Base-by-base conservation (phyloP, 2,329 filamentous ascomycete genomes). In the Alternaria alternata region DNA sequence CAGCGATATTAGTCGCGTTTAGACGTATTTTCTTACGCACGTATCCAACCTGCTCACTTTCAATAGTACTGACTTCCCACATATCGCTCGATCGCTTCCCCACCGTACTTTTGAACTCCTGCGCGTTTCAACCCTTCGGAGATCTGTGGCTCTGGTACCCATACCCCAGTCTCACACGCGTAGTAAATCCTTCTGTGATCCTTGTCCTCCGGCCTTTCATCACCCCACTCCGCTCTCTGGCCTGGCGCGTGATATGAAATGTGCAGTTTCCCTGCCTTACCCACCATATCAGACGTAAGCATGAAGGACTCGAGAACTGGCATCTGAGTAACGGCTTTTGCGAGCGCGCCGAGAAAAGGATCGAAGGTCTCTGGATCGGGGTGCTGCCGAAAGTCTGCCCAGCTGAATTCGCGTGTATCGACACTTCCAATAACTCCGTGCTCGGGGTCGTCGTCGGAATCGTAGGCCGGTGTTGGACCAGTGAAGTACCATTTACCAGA, bases 241-340 rank as follows among this genome's bases (percentile, higher is more conserved):
- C 54, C 54, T 22, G 54, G 59, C 9, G 59, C 54, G 28, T 58
- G 32, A 54, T 58, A 58, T n/a, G 59, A 46, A 39, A 62, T 58
- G 18, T 58, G 54, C n/a, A 58, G n/a, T 30, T 12, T 54, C 5
- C 39, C 34, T 8, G 30, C 39, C 18, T 49, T 6, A n/a, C 46
- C 36, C 12, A 14, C 32, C 18, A 62, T n/a, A 12, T 62, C 46
- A 47, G 49, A 47, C 7, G 54, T 54, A n/a, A 64, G 51, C 51
- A 56, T 56, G 18, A 64, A 59, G 42, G 34, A 52, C 20, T 57
- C 47, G 5, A 64, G 58, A 18, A 61, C 43, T 2, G 56, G 64
- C 68, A 69, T 69, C 2, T 47, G 34, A 6, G 56, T 34, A 34
- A 63, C 54, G 9, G 66, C 68, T 52, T 69, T 69, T 18, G 65